Conservation (phyloP, 2,329 filamentous ascomycete species). For the Geosmithia flava region DNA sequence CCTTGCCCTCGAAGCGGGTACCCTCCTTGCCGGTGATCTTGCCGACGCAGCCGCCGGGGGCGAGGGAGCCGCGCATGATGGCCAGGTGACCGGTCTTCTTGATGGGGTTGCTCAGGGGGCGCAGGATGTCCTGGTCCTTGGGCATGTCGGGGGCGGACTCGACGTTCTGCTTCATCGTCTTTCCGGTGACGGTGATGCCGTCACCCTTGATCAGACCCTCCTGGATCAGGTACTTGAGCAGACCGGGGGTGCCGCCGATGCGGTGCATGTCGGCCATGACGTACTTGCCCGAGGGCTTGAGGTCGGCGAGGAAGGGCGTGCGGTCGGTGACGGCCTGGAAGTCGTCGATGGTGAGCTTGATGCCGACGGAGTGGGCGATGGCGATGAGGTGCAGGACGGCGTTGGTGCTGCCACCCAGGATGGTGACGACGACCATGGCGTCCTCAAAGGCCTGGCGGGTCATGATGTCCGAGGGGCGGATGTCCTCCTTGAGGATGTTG, state of each 20-base stretch:
- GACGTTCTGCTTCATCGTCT: slow-evolving; percentile 80
- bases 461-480: slow-evolving; percentile 65
- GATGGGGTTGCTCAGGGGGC: slow-evolving; percentile 69
- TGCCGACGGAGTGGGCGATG: slow-evolving; percentile 68
- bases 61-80: slow-evolving; percentile 75
- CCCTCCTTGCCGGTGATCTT: slow-evolving; percentile 95
- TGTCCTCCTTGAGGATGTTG: slow-evolving; percentile 63
- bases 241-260: slow-evolving; percentile 74
- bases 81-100: slow-evolving; percentile 81
- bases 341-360: slow-evolving; percentile 75
- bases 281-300: slow-evolving; percentile 79
- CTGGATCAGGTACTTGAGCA: slow-evolving; percentile 78
- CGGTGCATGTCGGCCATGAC: slow-evolving; percentile 78
- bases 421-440: slow-evolving; percentile 72
- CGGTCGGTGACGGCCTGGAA: slow-evolving; percentile 74
- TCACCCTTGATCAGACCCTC: slow-evolving; percentile 71
- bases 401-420: slow-evolving; percentile 77
- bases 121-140: slow-evolving; percentile 70
- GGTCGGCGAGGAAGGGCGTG: slow-evolving; percentile 67
- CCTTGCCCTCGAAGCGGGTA: slow-evolving; percentile 68
- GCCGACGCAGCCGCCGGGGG: slow-evolving; percentile 75
- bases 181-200: slow-evolving; percentile 77
- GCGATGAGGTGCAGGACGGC: slow-evolving; percentile 77
- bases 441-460: slow-evolving; percentile 74
- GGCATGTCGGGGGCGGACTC: slow-evolving; percentile 62